Conservation (phyloP, 2,329 filamentous ascomycete genomes). For the Plectosphaerella sp. region DNA sequence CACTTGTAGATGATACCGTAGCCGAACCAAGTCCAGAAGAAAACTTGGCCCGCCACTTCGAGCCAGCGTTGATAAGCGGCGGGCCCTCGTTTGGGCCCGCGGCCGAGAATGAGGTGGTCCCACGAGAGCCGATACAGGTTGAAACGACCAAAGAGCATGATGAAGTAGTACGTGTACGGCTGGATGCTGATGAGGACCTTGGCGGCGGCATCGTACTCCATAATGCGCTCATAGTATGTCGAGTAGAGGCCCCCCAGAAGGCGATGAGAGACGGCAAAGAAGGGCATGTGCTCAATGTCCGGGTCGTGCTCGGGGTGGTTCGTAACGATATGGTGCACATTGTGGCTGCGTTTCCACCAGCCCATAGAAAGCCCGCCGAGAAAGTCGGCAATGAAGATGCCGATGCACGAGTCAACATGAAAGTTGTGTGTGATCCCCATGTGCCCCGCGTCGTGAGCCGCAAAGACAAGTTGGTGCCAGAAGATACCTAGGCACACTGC, state of each 20-base stretch:
- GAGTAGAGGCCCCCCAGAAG: constrained; percentile 70
- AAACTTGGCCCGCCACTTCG: constrained; percentile 69
- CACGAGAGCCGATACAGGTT: constrained; percentile 82
- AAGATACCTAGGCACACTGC: constrained; percentile 73
- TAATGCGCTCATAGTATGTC: constrained; percentile 77
- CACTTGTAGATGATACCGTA: constrained; percentile 73
- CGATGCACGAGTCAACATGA: constrained; percentile 75
- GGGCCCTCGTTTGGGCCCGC: constrained; percentile 68
- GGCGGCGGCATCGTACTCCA: constrained; percentile 73
- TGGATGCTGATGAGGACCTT: constrained; percentile 69
- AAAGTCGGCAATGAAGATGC: constrained; percentile 86
- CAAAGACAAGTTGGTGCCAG: constrained; percentile 95
- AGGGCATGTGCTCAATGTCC: constrained; percentile 86
- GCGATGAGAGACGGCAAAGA: constrained; percentile 82
- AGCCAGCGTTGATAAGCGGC: constrained; percentile 81
- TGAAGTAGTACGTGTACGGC: constrained; percentile 76
- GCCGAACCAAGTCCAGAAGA: constrained; percentile 86
- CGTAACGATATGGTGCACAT: constrained; percentile 94
- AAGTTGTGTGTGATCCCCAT: constrained; percentile 97
- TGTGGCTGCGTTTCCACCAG: constrained; percentile 97
- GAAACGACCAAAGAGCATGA: constrained; percentile 78
- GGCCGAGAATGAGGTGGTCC: constrained; percentile 67
- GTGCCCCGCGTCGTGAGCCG: constrained; percentile 91
- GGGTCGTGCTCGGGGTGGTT: constrained; percentile 95
- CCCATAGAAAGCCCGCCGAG: constrained; percentile 84